Evolutionary conservation across 441 rosid species (phyloP), one percentile per base, ranked within the genome.

Genomic region (Adansonia gregorii): DNA sequence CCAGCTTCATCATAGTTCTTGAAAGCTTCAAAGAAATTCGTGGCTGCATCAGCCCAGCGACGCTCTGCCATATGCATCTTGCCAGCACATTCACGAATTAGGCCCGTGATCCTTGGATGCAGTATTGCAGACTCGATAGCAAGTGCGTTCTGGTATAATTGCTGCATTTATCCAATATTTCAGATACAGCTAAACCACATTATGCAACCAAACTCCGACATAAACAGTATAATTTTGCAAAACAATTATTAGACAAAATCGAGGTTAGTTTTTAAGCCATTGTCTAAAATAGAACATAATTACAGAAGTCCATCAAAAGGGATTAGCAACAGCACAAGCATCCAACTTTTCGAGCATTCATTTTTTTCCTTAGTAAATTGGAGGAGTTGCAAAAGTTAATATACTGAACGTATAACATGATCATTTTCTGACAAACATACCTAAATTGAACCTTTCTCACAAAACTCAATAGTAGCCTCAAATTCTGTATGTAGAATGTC

Each of bases 21-120:
- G 75, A 97, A 97, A 75, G 99, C 98, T 86, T 94, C 99, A 86
- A 97, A 94, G 89, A 97, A 97, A 84, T 97, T 98, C 2, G 99
- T 97, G 22, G 98, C 98, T 0, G 98, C 99, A 55, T 97, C 99
- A 64, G 93, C 95, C 99, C 99, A 97, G 76, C 91, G 97, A 76
- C 97, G 97, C 83, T 97, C 98, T 27, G 98, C 98, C 99, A 93
- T 97, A 86, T 94, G 99, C 99, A 97, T 97, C 85, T 97, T 97
- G 3, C 99, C 99, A 74, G 98, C 99, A 87, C 99, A 97, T 84
- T 97, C 99, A 63, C 97, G 90, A 77, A 97, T 94, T 81, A 97
- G 92, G 61, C 99, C 99, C 98, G 93, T 94, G 80, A 97, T 97
- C 88, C 99, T 88, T 75, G 99, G 99, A 91, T 97, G 99, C 9